phyloP scores from a whole-genome alignment of 345 rosid genomes.

The sweet orange (Citrus sinensis) region DVS_A1.0 CM039164.1:7795501-7796000 shows the following conservation, averaged over 20 bases:
- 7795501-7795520: not conserved
- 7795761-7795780: constrained; percentile 83
- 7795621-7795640: not conserved
- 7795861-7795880: not conserved
- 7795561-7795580: not conserved
- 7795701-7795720: constrained; percentile 80
- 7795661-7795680: not conserved
- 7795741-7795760: constrained; percentile 77
- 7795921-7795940: constrained; percentile 99
- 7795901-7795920: constrained; percentile 16
- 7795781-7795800: constrained; percentile 92
- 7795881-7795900: not conserved
- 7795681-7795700: constrained; percentile 13
- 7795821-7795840: constrained; percentile 85
- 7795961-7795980: not conserved
- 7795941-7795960: constrained; percentile 81
- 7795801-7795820: constrained; percentile 93
- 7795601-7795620: not conserved
- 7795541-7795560: no score
- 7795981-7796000: not conserved
- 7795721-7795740: constrained; percentile 90
- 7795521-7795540: not conserved
- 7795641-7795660: not conserved
- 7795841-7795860: constrained; percentile 46
- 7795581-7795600: not conserved